These are phyloP conservation scores for Neofusicoccum sp. DNA, from an alignment of 2,329 filamentous ascomycete genomes.

Conservation along the genomic window DNA sequence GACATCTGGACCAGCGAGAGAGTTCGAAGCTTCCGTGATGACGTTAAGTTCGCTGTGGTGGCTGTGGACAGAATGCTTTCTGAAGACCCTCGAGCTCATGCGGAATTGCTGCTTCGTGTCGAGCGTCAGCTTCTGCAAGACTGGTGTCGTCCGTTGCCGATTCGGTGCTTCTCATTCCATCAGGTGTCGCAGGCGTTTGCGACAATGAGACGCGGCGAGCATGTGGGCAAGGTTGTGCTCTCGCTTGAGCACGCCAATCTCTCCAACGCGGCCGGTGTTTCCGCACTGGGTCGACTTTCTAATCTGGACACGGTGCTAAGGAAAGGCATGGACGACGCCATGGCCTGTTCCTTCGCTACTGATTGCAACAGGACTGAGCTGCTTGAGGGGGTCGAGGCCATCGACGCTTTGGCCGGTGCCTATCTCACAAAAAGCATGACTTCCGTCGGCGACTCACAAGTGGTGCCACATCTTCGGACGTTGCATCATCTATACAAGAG, in stretches of 20 bases:
- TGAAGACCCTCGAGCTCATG: not conserved
- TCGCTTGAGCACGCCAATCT: not conserved
- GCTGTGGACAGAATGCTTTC: not conserved
- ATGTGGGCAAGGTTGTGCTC: constrained; percentile 23
- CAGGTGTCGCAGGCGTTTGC: not conserved
- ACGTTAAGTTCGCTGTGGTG: not conserved
- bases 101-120: not conserved
- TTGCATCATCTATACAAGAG: not conserved
- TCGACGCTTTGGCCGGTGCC: too few relatives aligned
- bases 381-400: not conserved
- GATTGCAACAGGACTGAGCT: not conserved
- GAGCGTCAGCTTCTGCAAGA: not conserved
- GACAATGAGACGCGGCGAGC: not conserved
- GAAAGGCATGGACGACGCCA: not conserved
- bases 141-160: not conserved
- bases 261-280: not conserved
- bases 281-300: not conserved
- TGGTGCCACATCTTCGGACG: not conserved
- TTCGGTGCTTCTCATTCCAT: not conserved
- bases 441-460: not conserved
- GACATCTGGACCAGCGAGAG: constrained; percentile 8
- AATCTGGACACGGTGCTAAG: not conserved
- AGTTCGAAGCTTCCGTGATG: not conserved
- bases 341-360: not conserved
- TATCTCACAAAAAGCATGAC: not conserved